A percentile compares a stretch with the other conserved stretches of the same genome.
These are phyloP conservation scores for Chloris gayana DNA, from an alignment of 176 grass and related monocot species.

Conservation along the genomic window DNA sequence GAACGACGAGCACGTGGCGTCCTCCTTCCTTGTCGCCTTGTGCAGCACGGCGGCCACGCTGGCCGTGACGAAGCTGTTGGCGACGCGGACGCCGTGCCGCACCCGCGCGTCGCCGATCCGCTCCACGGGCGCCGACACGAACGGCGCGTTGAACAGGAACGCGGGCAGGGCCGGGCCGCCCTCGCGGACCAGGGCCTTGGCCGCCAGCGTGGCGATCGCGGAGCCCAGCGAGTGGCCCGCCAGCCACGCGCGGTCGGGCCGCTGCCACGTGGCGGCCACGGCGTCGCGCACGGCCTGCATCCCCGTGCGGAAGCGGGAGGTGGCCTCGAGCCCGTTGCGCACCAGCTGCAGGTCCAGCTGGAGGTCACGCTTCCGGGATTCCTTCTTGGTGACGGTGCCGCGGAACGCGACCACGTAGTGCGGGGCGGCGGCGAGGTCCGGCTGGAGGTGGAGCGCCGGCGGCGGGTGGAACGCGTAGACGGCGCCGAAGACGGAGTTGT, in stretches of 20 bases:
- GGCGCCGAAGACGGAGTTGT: constrained; percentile 65
- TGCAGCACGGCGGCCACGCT: constrained; percentile 45
- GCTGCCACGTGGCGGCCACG: background rate
- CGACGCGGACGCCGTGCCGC: constrained; percentile 58
- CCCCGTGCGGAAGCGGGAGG: constrained; percentile 40
- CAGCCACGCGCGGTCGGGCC: constrained; percentile 53
- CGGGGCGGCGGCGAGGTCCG: constrained; percentile 24
- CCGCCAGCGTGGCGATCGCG: constrained; percentile 58
- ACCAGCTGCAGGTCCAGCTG: constrained; percentile 53
- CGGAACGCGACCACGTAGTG: constrained; percentile 68
- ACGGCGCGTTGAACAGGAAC: constrained; percentile 85
- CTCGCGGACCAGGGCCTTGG: constrained; percentile 57
- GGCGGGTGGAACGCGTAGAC: constrained; percentile 51
- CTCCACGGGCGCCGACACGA: constrained; percentile 60
- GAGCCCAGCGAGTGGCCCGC: constrained; percentile 73
- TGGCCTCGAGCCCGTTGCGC: constrained; percentile 50
- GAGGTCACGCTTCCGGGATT: constrained; percentile 43
- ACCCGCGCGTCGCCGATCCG: constrained; percentile 57
- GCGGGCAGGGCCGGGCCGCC: constrained; percentile 43
- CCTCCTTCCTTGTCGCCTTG: constrained; percentile 1
- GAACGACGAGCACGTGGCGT: constrained; percentile 36
- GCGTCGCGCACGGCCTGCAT: constrained; percentile 43
- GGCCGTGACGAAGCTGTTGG: constrained; percentile 59
- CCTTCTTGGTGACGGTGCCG: constrained; percentile 61
- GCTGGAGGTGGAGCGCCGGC: constrained; percentile 20